phyloP scores from a whole-genome alignment of 768 basidiomycete species.

The Leccinum variicolor region DNA sequence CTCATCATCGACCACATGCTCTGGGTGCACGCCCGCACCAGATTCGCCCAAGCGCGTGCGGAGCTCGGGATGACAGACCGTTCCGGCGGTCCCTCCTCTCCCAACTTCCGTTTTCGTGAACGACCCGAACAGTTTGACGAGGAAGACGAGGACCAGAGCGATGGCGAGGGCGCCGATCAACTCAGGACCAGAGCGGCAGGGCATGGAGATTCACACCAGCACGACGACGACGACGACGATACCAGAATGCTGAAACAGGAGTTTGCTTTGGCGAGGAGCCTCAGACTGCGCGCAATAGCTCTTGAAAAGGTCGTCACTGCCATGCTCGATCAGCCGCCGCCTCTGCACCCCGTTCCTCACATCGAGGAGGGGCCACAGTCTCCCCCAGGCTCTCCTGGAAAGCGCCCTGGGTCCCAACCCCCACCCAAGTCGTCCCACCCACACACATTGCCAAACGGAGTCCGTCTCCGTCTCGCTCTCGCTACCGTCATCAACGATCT shows the following conservation, averaged over 20 bases:
- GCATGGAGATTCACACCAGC: conserved; percentile 45
- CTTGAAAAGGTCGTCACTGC: conserved; percentile 78
- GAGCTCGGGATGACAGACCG: conserved; percentile 85
- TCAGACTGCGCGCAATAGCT: conserved; percentile 73
- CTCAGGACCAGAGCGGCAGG: conserved; percentile 50
- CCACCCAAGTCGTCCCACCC: conserved; percentile 39
- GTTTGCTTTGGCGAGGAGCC: conserved; percentile 54
- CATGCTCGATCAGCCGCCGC: conserved; percentile 80
- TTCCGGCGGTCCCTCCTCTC: conserved; percentile 61
- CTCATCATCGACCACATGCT: conserved; percentile 86
- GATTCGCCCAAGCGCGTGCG: conserved; percentile 80
- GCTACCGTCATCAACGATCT: conserved; percentile 79
- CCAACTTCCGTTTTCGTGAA: conserved; percentile 59
- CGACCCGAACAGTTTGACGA: conserved; percentile 77
- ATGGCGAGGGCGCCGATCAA: conserved; percentile 52
- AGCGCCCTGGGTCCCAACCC: conserved; percentile 24
- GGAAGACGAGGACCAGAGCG: conserved; percentile 63
- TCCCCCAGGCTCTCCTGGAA: conserved; percentile 48
- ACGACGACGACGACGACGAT: conserved; percentile 67
- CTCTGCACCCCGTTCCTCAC: conserved; percentile 45
- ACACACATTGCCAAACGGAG: conserved; percentile 75
- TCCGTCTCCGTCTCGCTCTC: conserved; percentile 71
- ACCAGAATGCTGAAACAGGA: conserved; percentile 56
- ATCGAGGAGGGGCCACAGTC: conserved; percentile 51
- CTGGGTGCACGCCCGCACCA: conserved; percentile 78